Evolutionary conservation across 208 protist species (phyloP), one percentile per base, ranked within the genome.

Genomic region (Leishmania martiniquensis): DNA sequence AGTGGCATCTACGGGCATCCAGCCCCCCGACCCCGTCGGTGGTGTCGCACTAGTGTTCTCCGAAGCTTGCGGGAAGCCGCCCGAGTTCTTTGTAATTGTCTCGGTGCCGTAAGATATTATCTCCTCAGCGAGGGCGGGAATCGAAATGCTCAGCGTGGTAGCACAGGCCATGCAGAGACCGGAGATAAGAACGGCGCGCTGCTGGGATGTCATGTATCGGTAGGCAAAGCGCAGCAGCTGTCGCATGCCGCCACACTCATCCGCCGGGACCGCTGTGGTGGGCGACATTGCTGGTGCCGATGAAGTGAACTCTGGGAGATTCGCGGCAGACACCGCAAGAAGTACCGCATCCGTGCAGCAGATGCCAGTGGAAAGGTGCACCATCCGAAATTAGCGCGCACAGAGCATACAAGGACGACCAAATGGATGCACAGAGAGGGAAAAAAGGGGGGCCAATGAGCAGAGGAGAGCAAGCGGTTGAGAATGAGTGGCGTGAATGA

Each of bases 121-220:
- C 63, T 92, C 89, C 29, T 89, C 83, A 3, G 85, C 92, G 2
- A 87, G 37, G 9, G 85, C 65, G 7, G 87, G 87, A 17, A 96
- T 72, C 7, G 76, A 32, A 34, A 92, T 71, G 71, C 80, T 82
- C 32, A 94, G 66, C 3, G 80, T 45, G 7, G 85, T 89, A 44
- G 83, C 86, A n/a, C 81, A 57, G 17, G 87, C 32, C 80, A 93
- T 93, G 37, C 87, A 67, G 20, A 82, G 54, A 0, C 73, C 74
- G 4, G 90, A 86, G 12, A 86, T 2, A 4, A 85, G 6, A 15
- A 91, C 89, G 32, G 83, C 62, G 12, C 76, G 73, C 22, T 75
- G 72, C 57, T 92, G 86, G 1, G 78, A 81, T 13, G 62, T 29
- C 77, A 83, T 87, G 66, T 89, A 93, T 39, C 67, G 55, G 54